Evolutionary conservation across 2,329 filamentous ascomycete species (phyloP).

Genomic region (Coniochaeta sp.): DNA sequence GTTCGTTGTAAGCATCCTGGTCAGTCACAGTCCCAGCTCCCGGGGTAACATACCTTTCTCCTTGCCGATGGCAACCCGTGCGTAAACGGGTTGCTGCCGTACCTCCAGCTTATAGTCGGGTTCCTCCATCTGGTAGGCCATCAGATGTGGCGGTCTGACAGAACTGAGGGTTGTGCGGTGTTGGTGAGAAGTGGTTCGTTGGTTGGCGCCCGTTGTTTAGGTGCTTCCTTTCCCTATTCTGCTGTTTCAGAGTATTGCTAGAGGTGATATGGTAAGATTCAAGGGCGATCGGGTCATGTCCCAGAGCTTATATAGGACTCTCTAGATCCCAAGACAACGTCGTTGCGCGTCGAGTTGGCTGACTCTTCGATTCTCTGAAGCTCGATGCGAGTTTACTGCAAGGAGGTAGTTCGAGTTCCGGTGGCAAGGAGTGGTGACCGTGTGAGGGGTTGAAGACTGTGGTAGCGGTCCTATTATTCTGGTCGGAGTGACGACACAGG

Average conservation of each 20-base stretch:
- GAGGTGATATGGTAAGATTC: not conserved
- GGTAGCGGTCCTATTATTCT: not conserved
- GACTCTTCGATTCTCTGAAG: not conserved
- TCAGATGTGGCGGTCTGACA: not conserved
- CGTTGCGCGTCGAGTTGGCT: not conserved
- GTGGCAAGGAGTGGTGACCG: not conserved
- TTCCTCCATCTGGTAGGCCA: slow-evolving; percentile 6
- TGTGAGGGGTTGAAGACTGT: not conserved
- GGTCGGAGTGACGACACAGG: no score
- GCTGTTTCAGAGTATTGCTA: not conserved
- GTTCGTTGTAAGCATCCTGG: not conserved
- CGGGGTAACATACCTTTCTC: slow-evolving; percentile 59
- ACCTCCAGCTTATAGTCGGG: slow-evolving; percentile 30
- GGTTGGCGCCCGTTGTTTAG: not conserved
- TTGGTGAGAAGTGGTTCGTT: not conserved
- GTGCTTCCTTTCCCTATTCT: not conserved
- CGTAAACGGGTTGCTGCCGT: slow-evolving; percentile 61
- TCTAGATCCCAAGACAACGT: not conserved
- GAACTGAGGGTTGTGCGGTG: not conserved
- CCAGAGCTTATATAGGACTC: not conserved
- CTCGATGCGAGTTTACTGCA: not conserved
- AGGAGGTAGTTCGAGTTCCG: not conserved
- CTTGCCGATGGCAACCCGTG: slow-evolving; percentile 63
- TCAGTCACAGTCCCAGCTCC: not conserved
- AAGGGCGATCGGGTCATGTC: not conserved